These are phyloP conservation scores for Dactylonectria estremocensis DNA, from an alignment of 2,329 filamentous ascomycete genomes.

Conservation along the genomic window DNA sequence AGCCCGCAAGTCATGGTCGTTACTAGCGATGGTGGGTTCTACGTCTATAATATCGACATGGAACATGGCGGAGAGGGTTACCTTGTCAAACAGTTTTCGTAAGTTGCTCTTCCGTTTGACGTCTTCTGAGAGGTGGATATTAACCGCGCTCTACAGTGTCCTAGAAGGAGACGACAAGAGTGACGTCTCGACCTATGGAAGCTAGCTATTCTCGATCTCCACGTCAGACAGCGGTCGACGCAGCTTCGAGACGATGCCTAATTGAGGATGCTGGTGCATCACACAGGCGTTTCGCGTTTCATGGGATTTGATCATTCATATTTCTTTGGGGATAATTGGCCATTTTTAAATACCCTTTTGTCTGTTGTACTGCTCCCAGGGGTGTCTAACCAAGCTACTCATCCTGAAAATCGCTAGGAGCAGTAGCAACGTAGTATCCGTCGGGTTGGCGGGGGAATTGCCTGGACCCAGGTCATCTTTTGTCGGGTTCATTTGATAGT, in stretches of 20 bases:
- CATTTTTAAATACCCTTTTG: constrained; percentile 33
- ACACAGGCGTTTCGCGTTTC: constrained; percentile 16
- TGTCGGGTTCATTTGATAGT: too few species aligned
- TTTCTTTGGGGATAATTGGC: constrained; percentile 11
- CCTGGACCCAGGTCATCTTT: background rate
- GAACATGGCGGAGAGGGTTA: constrained; percentile 95
- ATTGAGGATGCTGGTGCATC: constrained; percentile 4
- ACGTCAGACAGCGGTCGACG: background rate
- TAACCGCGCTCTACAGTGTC: constrained; percentile 56
- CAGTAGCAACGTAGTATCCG: background rate
- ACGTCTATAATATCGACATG: constrained; percentile 95
- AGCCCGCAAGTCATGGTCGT: constrained; percentile 98
- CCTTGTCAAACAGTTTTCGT: constrained; percentile 94
- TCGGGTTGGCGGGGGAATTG: background rate
- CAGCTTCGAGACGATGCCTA: background rate
- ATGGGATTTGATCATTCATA: constrained; percentile 11
- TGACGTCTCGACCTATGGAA: constrained; percentile 63
- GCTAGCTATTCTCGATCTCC: constrained; percentile 29
- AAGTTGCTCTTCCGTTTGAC: constrained; percentile 58
- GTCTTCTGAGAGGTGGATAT: background rate
- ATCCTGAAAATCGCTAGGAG: too few species aligned
- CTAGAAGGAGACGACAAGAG: constrained; percentile 70
- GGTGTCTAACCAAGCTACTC: background rate
- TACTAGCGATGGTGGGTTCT: constrained; percentile 95
- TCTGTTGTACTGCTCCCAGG: background rate